phyloP scores from a whole-genome alignment of 495 filamentous ascomycete species.

The Echria macrotheca region DNA sequence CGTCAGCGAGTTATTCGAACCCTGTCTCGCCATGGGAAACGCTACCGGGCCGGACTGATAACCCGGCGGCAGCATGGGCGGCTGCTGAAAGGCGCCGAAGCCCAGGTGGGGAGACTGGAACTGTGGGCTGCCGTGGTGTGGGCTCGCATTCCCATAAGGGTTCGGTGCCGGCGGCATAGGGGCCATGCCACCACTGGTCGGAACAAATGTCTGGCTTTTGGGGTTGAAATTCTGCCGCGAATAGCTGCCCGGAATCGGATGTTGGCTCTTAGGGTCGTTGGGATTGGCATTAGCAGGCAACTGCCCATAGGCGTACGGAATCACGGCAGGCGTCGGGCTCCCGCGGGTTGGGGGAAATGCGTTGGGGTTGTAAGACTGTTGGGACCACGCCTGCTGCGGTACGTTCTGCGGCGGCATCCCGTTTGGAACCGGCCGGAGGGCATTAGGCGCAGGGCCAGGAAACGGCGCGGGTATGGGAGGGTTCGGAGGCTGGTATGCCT shows the following conservation, averaged over 20 bases:
- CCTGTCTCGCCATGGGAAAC: slow-evolving; percentile 50
- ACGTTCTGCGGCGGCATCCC: not conserved
- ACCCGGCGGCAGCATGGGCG: slow-evolving; percentile 32
- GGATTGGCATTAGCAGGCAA: slow-evolving; percentile 65
- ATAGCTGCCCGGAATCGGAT: slow-evolving; percentile 77
- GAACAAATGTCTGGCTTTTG: slow-evolving; percentile 84
- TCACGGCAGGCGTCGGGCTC: slow-evolving; percentile 33
- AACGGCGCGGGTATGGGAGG: slow-evolving; percentile 36
- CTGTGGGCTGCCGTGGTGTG: slow-evolving; percentile 43
- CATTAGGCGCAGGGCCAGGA: slow-evolving; percentile 36
- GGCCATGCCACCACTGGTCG: slow-evolving; percentile 47
- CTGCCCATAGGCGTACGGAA: slow-evolving; percentile 70
- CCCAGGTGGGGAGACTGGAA: slow-evolving; percentile 38
- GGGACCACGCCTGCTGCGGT: slow-evolving; percentile 12
- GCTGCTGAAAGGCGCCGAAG: slow-evolving; percentile 38
- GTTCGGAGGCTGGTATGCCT: slow-evolving; percentile 32
- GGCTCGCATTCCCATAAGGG: slow-evolving; percentile 29
- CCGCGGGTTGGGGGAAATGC: slow-evolving; percentile 22
- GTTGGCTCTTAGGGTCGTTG: slow-evolving; percentile 59
- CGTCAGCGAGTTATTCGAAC: slow-evolving; percentile 48
- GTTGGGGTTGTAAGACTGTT: slow-evolving; percentile 24
- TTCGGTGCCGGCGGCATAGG: slow-evolving; percentile 33
- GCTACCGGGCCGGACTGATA: slow-evolving; percentile 16
- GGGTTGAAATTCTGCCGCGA: slow-evolving; percentile 85
- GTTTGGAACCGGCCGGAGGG: slow-evolving; percentile 4